Base-by-base conservation (phyloP, 371 early-diverging fungal genomes). In the Saksenaea oblongispora region DNA sequence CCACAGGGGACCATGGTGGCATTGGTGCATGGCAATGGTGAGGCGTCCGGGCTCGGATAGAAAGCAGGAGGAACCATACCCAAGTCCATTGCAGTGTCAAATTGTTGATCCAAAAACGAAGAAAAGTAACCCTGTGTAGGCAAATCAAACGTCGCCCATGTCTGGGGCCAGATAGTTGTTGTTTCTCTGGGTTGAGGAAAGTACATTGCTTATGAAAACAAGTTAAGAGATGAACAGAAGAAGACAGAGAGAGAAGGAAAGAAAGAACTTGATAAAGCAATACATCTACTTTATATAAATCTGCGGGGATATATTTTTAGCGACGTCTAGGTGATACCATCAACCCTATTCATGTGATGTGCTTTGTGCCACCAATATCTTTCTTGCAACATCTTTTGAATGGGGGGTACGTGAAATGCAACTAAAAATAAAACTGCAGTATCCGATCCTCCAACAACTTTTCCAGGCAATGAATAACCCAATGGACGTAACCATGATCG, bases 391-490 rank as follows among this genome's bases (percentile, higher is more conserved):
- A 47, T 10, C 42, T 41, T n/a, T 47, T 3, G 22, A 22, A 47
- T 47, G 0, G 17, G 51, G 47, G 51, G 51, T n/a, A 47, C 51
- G 24, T 47, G 22, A 22, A 47, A 47, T 47, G 51, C 51, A 47
- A 47, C 51, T 47, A 47, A 47, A 47, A 47, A 47, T 47, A 47
- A 47, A 47, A 47, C 51, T n/a, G 24, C 17, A 47, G 22, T 47
- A 47, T 47, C 51, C 51, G 51, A 47, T 22, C 51, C 51, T 47
- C 24, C 22, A 17, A 47, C 22, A 18, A 5, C 22, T 22, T 41
- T 17, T 41, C 42, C 14, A 17, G 42, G 7, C 18, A 14, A 41
- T 17, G 18, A 14, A 41, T 41, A 41, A 9, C 3, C 42, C 18
- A 39, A 39, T 39, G 39, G n/a, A 11, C 10, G 39, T 14, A n/a